Evolutionary conservation across 2,329 filamentous ascomycete species (phyloP), one percentile per base, ranked within the genome.

Genomic region (Aurifilum marmelostoma): DNA sequence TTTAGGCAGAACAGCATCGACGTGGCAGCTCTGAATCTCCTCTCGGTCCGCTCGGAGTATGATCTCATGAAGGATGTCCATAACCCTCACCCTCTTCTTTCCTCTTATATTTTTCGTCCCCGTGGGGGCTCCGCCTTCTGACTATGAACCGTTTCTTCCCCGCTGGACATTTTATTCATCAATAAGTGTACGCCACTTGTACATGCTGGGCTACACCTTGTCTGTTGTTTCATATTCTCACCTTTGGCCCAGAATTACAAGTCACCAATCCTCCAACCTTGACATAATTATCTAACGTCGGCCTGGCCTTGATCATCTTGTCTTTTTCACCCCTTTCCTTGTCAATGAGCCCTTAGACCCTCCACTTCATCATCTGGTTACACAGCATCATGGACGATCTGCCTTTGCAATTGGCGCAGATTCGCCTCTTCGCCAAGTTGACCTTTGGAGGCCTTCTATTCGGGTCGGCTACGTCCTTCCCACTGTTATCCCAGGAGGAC

Each of bases 391-490:
- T 27, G 21, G 12, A 18, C 37, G 3, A 18, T 16, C 39, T 43
- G 14, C 1, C 6, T 9, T 2, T 1, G 9, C 14, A 60, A 5
- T 32, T 62, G 59, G 37, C 32, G n/a, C 32, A 50, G 24, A 14
- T 52, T 52, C 32, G 11, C 21, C n/a, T 29, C 24, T 41, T 54
- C 2, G 29, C 18, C 61, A 12, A 24, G 18, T 21, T 37, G 39
- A 18, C 39, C 7, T 65, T 43, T 2, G 67, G 62, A 3, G 43
- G 41, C 27, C 11, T 68, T 11, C 27, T 68, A 21, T 27, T 68
- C 52, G 63, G 67, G 24, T 65, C 56, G 5, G 65, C 67, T 7
- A 52, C 65, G 3, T 63, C 67, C 14, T 68, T 54, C 24, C 56
- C 63, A n/a, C 65, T 62, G 12, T n/a, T 65, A 21, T 41, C 54